Conservation (phyloP, 495 filamentous ascomycete species). For the Penicillium desertorum region DNA sequence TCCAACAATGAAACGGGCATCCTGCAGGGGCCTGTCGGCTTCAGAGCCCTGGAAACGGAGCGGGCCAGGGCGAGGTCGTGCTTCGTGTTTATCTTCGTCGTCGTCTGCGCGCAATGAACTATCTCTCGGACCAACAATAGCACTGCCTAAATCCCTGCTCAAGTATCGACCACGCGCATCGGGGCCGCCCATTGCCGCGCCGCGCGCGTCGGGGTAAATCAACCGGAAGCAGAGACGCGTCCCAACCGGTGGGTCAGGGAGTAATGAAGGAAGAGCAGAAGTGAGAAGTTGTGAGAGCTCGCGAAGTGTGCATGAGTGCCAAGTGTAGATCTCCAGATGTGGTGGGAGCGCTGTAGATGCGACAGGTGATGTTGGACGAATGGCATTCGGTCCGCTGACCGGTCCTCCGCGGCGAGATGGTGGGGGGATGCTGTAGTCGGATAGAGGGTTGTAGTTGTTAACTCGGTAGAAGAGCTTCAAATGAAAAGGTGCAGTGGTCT, state of each 20-base stretch:
- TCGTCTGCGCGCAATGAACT: conserved; percentile 42
- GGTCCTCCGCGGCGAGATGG: conserved; percentile 29
- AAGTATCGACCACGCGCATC: conserved; percentile 61
- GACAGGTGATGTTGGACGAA: conserved; percentile 36
- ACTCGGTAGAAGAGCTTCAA: conserved; percentile 84
- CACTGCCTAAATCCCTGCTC: conserved; percentile 74
- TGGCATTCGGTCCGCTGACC: conserved; percentile 37
- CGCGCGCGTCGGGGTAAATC: conserved; percentile 77
- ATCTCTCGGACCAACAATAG: conserved; percentile 61
- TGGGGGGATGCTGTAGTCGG: conserved; percentile 32
- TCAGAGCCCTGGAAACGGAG: conserved; percentile 52
- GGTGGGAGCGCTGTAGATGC: conserved; percentile 52
- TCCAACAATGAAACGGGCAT: conserved; percentile 79
- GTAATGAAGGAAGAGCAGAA: conserved; percentile 61
- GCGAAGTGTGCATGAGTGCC: conserved; percentile 76
- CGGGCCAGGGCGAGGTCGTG: conserved; percentile 22
- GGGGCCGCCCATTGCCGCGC: conserved; percentile 41
- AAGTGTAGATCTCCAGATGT: conserved; percentile 84
- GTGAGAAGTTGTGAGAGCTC: conserved; percentile 79
- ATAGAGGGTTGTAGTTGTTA: conserved; percentile 64
- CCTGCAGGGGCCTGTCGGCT: conserved; percentile 69
- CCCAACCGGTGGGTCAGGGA: conserved; percentile 74
- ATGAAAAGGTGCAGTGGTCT: conserved; percentile 81
- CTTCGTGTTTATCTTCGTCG: conserved; percentile 40
- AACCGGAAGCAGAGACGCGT: conserved; percentile 84